Percentiles rank a stretch among this genome's conserved stretches.
Conservation (phyloP, 805 yeast species). For the Kazachstania viticola region DNA sequence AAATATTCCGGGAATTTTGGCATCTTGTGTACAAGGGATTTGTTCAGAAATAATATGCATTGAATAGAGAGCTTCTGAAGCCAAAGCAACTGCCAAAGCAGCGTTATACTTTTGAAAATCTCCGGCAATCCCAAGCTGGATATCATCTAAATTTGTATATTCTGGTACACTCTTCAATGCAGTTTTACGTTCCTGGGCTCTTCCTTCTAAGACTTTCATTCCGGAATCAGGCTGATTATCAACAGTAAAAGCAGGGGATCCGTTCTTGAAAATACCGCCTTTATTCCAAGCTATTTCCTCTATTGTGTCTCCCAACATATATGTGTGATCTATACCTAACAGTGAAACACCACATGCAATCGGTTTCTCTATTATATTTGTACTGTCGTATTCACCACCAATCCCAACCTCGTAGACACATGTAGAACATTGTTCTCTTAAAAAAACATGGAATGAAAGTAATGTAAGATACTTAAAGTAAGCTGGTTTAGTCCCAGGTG, state of each 20-base stretch:
- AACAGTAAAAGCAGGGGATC: constrained; percentile 57
- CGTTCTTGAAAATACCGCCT: constrained; percentile 77
- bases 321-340: constrained; percentile 85
- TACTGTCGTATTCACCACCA: constrained; percentile 96
- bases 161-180: constrained; percentile 42
- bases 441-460: constrained; percentile 80
- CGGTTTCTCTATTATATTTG: constrained; percentile 73
- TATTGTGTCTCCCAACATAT: constrained; percentile 75
- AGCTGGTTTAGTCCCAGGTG: constrained; percentile 68
- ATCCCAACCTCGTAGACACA: constrained; percentile 97
- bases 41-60: constrained; percentile 33
- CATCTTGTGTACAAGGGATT: constrained; percentile 5
- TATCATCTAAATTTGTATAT: constrained; percentile 26
- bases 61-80: constrained; percentile 44
- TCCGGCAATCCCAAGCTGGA: constrained; percentile 66
- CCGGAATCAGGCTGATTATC: constrained; percentile 45
- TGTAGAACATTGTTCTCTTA: constrained; percentile 80
- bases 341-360: constrained; percentile 77
- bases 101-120: constrained; percentile 81
- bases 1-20: constrained; percentile 37
- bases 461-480: constrained; percentile 87
- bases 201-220: constrained; percentile 41
- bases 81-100: constrained; percentile 68
- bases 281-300: constrained; percentile 93
- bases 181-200: constrained; percentile 57